A percentile compares a stretch with the other conserved stretches of the same genome.
phyloP scores from a whole-genome alignment of 306 rosid genomes.

The apple (Malus domestica) region DNA sequence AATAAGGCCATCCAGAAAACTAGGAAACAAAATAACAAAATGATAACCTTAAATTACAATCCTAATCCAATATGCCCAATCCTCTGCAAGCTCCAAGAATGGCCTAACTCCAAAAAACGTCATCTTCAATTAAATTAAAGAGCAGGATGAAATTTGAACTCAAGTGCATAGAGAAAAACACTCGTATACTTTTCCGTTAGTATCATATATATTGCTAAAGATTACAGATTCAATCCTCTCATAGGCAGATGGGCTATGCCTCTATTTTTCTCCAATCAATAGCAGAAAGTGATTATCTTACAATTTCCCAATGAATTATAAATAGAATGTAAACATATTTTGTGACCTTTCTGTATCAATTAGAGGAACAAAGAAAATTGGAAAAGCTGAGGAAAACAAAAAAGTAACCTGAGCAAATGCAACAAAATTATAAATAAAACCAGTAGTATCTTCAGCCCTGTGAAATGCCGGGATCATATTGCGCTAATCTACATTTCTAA shows the following conservation, averaged over 20 bases:
- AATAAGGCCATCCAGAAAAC: too few species aligned
- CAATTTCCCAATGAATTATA: constrained; percentile 18
- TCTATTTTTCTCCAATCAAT: neutral
- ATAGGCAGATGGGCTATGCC: neutral
- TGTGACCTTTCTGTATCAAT: constrained; percentile 2
- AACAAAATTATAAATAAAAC: constrained; percentile 24
- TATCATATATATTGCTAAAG: neutral
- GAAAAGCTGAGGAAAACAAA: neutral
- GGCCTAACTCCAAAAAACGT: too few species aligned
- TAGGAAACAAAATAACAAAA: too few species aligned
- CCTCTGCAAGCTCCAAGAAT: too few species aligned
- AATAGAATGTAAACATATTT: neutral
- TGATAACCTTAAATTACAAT: too few species aligned
- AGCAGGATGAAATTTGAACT: neutral
- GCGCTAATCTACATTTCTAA: constrained; percentile 56
- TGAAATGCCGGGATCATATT: neutral
- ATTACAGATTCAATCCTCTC: neutral
- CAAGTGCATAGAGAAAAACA: neutral
- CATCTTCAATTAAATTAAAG: too few species aligned
- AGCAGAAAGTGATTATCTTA: constrained; percentile 9
- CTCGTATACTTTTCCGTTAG: neutral
- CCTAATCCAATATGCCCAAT: too few species aligned
- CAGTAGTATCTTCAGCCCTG: neutral
- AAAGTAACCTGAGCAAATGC: neutral
- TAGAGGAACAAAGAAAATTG: constrained; percentile 7